These are phyloP conservation scores for Apiotrichum laibachii DNA, from an alignment of 1,284 basidiomycete species.

Conservation along the genomic window DNA sequence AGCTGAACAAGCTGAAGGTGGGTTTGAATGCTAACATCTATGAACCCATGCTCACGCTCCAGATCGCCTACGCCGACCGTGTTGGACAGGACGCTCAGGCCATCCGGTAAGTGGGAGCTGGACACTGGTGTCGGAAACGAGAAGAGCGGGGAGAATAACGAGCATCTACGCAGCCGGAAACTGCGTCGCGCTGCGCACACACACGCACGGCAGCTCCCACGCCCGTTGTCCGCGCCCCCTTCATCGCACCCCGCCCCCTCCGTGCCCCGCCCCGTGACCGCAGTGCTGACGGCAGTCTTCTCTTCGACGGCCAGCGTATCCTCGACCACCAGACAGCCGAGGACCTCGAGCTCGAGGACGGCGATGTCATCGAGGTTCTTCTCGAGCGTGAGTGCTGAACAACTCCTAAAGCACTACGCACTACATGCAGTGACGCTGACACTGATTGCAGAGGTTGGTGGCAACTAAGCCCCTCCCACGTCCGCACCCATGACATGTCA, in stretches of 20 bases:
- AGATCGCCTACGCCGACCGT: conserved; percentile 87
- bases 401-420: no score
- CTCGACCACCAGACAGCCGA: conserved; percentile 77
- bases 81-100: conserved; percentile 83
- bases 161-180: not conserved
- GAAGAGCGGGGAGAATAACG: not conserved
- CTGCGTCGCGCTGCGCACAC: no score
- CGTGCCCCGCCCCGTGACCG: no score
- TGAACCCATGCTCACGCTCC: conserved; percentile 33
- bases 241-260: no score
- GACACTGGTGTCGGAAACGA: not conserved
- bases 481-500: not conserved
- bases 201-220: no score
- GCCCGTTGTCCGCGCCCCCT: no score
- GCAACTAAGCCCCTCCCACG: conserved; percentile 7
- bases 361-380: conserved; percentile 82
- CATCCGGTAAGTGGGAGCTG: conserved; percentile 65
- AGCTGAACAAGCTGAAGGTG: conserved; percentile 76
- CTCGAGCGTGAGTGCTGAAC: conserved; percentile 72
- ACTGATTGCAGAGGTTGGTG: conserved; percentile 35
- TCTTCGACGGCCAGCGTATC: conserved; percentile 81
- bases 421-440: no score
- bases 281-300: conserved; percentile 59
- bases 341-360: conserved; percentile 83
- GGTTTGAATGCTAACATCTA: conserved; percentile 1